These are phyloP conservation scores for Penicillium paneum DNA, from an alignment of 2,329 filamentous ascomycete species.

Conservation along the genomic window DNA sequence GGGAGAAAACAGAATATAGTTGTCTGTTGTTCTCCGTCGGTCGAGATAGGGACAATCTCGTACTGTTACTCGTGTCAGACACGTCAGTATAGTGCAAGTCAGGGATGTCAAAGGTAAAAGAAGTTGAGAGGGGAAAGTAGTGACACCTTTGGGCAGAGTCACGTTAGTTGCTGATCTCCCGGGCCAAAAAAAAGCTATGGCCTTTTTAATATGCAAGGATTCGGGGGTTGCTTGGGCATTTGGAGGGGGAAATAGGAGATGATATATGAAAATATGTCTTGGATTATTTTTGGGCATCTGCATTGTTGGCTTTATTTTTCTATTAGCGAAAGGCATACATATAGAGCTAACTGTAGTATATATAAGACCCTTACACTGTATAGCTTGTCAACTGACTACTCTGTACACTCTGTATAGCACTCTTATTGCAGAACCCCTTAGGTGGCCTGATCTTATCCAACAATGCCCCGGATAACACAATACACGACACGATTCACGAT, in stretches of 20 bases:
- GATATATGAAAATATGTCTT: not conserved
- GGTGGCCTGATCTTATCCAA: no score
- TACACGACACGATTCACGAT: no score
- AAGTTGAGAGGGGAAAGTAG: not conserved
- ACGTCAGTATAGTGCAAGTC: not conserved
- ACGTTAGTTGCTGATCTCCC: slow-evolving; percentile 1
- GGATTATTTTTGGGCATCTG: not conserved
- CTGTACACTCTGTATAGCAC: not conserved
- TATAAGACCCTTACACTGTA: not conserved
- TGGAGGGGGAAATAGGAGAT: no score
- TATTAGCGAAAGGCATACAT: not conserved
- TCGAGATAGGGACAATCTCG: not conserved
- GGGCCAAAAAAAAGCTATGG: not conserved
- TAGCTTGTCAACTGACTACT: no score
- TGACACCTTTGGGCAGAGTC: not conserved
- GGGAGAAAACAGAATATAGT: not conserved
- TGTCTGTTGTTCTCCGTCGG: not conserved
- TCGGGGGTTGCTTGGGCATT: not conserved
- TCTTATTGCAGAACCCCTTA: not conserved
- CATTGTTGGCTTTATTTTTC: not conserved
- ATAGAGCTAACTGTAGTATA: not conserved
- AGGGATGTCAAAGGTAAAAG: not conserved
- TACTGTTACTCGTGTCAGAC: not conserved
- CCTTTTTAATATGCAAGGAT: not conserved
- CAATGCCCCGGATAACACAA: no score